Conservation (phyloP, 2,329 filamentous ascomycete species). For the Orbilia blumenaviensis region DNA sequence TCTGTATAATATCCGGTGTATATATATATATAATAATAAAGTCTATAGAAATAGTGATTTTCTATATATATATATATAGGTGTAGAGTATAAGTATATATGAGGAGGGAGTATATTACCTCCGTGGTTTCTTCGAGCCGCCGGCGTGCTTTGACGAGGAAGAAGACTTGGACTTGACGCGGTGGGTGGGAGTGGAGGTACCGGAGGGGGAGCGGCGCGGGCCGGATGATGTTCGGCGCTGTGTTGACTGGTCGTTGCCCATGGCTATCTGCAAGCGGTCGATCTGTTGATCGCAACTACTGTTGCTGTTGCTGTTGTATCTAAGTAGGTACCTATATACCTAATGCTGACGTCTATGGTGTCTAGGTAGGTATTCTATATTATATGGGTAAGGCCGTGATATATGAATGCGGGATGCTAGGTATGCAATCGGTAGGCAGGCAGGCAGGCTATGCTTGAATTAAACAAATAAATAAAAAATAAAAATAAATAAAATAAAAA, state of each 20-base stretch:
- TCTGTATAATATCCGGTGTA: too few species aligned
- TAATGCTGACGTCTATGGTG: neutral
- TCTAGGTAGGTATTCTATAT: neutral
- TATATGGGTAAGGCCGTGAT: too few species aligned
- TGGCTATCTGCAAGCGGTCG: neutral
- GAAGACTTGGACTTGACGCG: constrained; percentile 17
- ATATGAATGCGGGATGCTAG: too few species aligned
- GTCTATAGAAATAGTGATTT: too few species aligned
- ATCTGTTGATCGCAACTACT: too few species aligned
- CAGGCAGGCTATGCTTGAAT: too few species aligned
- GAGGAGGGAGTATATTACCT: constrained; percentile 22
- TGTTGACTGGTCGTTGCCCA: constrained; percentile 53
- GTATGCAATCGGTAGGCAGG: too few species aligned
- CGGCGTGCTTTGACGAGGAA: constrained; percentile 19
- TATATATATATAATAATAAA: too few species aligned
- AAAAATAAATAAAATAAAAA: neutral
- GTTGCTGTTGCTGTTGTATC: too few species aligned
- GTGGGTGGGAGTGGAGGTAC: neutral
- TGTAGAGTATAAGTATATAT: neutral
- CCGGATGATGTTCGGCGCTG: constrained; percentile 12
- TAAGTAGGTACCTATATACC: too few species aligned
- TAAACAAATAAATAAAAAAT: neutral
- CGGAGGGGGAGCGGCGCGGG: constrained; percentile 6
- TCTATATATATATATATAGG: too few species aligned
- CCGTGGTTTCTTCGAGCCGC: constrained; percentile 19